These are phyloP conservation scores for Colletotrichum agaves DNA, from an alignment of 2,329 filamentous ascomycete genomes.

Conservation along the genomic window DNA sequence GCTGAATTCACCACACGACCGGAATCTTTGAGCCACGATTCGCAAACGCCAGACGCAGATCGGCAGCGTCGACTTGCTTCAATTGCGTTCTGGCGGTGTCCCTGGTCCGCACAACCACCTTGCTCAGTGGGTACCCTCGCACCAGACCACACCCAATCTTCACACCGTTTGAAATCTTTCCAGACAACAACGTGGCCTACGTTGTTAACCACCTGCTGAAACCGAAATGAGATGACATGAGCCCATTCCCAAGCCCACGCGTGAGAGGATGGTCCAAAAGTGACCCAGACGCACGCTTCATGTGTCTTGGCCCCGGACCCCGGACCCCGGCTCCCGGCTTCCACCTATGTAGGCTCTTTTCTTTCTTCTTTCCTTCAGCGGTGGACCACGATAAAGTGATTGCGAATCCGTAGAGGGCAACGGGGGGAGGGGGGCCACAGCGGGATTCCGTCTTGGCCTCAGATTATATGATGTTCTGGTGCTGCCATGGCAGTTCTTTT, in stretches of 20 bases:
- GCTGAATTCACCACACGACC: background rate
- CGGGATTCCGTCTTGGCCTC: background rate
- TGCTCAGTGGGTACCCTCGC: constrained; percentile 13
- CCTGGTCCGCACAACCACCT: constrained; percentile 27
- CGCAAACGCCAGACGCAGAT: constrained; percentile 29
- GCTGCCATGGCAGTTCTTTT: background rate
- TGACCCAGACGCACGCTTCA: constrained; percentile 32
- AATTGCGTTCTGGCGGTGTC: background rate
- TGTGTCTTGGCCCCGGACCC: background rate
- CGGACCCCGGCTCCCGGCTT: background rate
- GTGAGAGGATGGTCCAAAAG: constrained; percentile 13
- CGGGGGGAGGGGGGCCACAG: background rate
- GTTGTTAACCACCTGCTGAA: constrained; percentile 4
- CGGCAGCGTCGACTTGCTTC: constrained; percentile 15
- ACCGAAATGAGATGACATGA: constrained; percentile 37
- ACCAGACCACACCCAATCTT: background rate
- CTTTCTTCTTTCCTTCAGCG: background rate
- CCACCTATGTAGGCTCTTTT: no score
- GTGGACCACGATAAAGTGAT: background rate
- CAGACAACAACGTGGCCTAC: constrained; percentile 5
- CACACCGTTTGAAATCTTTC: background rate
- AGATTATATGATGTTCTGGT: background rate
- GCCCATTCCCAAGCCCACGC: constrained; percentile 33
- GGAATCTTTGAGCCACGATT: background rate
- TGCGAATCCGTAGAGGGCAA: background rate